Base-by-base conservation (phyloP, 345 rosid genomes). In the Linum trigynum region DNA sequence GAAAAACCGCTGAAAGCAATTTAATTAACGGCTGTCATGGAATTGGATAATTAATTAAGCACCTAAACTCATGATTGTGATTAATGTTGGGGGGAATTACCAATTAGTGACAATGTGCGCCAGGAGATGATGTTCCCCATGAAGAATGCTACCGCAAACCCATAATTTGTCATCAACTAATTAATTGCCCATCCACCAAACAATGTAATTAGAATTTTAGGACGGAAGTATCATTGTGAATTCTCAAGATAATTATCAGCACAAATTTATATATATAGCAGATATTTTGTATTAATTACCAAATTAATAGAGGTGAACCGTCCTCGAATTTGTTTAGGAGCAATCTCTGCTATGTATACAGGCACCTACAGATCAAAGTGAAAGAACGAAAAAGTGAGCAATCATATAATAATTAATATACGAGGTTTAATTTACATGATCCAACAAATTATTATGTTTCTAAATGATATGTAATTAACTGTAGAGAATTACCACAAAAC, bases 291-390 rank as follows among this genome's bases (percentile, higher is more conserved):
- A 23, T 23, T 23, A 23, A 57, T 74, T 67, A 86, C 92, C 83
- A 79, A 86, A 72, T 84, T 81, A 62, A 80, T 77, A 2, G 98
- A 75, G 15, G 96, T 84, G 73, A 85, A 83, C 50, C 85, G 84
- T 76, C 98, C 96, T 64, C 96, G 76, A 48, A 85, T 67, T 48
- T 80, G 70, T 75, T 84, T 87, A 10, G 96, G 96, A 9, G 98
- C 83, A 32, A 91, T 77, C 81, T 91, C 98, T 61, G 95, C 98
- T 65, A 92, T 86, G 75, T 80, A 92, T 36, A 92, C 59, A 0
- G 96, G 96, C 39, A 84, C 90, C 96, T 91, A 65, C 38, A 35
- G 7, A 40, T 59, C 17, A 59, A 17, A 36, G 16, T 4, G 35
- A 48, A 36, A 38, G 5, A 39, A 65, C 7, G n/a, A n/a, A n/a